These are phyloP conservation scores for Saitozyma sp. DNA, from an alignment of 768 basidiomycete species.

Conservation along the genomic window DNA sequence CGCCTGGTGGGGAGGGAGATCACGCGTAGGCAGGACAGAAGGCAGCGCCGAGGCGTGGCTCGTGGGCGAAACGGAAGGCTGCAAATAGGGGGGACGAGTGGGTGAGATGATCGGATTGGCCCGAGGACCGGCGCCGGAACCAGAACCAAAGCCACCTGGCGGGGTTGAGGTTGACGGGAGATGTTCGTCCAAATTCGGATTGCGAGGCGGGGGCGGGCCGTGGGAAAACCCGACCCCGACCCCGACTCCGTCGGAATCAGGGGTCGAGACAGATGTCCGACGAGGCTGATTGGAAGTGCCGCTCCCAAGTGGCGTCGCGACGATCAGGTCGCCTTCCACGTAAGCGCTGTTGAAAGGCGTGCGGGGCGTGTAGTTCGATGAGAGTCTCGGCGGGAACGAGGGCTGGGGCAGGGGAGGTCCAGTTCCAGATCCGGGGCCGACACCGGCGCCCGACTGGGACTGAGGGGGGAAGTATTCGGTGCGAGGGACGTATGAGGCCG, in stretches of 20 bases:
- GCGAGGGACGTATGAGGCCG: background rate
- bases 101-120: background rate
- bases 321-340: background rate
- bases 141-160: background rate
- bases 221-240: background rate
- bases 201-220: background rate
- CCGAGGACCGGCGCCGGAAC: background rate
- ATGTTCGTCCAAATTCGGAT: background rate
- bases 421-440: too few species aligned
- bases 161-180: background rate
- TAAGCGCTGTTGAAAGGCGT: background rate
- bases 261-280: too few species aligned
- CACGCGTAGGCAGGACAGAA: background rate
- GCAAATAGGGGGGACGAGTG: background rate
- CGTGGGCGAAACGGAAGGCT: background rate
- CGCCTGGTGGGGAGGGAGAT: background rate
- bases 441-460: background rate
- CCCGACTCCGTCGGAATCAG: background rate
- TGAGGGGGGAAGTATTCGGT: background rate
- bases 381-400: background rate
- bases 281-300: constrained; percentile 2
- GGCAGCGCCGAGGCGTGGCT: background rate
- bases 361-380: background rate
- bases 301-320: background rate
- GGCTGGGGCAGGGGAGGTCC: too few species aligned